These are phyloP conservation scores for Niebla homalea DNA, from an alignment of 495 filamentous ascomycete genomes.

Conservation along the genomic window DNA sequence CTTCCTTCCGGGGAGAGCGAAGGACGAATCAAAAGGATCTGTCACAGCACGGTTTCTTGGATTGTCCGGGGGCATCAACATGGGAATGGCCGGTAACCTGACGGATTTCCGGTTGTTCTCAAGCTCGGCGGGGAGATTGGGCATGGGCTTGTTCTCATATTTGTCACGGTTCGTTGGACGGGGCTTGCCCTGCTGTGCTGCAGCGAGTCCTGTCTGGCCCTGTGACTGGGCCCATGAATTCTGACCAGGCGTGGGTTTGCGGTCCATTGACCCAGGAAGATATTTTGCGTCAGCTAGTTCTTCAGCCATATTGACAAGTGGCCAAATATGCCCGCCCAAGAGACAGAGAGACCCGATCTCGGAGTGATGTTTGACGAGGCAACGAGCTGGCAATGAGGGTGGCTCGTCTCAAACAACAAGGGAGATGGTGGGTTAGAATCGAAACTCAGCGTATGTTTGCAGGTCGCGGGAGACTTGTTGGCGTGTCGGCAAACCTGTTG, in stretches of 20 bases:
- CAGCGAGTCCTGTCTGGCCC: constrained; percentile 1
- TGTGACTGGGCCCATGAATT: constrained; percentile 16
- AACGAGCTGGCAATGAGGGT: too few relatives aligned
- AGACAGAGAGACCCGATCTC: too few relatives aligned
- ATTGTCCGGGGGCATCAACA: not conserved
- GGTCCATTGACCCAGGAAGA: constrained; percentile 3
- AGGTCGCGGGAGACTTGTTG: not conserved
- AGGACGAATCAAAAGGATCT: constrained; percentile 12
- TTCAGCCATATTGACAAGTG: constrained; percentile 6
- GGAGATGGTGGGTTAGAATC: too few relatives aligned
- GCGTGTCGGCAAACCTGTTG: not conserved
- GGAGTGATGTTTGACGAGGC: too few relatives aligned
- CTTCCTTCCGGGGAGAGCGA: constrained; percentile 8
- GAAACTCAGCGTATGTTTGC: too few relatives aligned
- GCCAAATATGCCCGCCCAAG: too few relatives aligned
- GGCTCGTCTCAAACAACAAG: too few relatives aligned
- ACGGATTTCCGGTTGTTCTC: constrained; percentile 4
- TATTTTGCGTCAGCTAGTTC: not conserved
- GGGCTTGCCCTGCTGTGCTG: not conserved
- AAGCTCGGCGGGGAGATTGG: constrained; percentile 7
- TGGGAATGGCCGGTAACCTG: constrained; percentile 15
- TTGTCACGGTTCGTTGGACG: constrained; percentile 11
- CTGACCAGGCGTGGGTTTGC: constrained; percentile 5
- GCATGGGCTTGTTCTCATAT: constrained; percentile 21
- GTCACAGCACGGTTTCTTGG: constrained; percentile 14